These are phyloP conservation scores for Penicillium sp. DNA, from an alignment of 2,329 filamentous ascomycete genomes.

Conservation along the genomic window DNA sequence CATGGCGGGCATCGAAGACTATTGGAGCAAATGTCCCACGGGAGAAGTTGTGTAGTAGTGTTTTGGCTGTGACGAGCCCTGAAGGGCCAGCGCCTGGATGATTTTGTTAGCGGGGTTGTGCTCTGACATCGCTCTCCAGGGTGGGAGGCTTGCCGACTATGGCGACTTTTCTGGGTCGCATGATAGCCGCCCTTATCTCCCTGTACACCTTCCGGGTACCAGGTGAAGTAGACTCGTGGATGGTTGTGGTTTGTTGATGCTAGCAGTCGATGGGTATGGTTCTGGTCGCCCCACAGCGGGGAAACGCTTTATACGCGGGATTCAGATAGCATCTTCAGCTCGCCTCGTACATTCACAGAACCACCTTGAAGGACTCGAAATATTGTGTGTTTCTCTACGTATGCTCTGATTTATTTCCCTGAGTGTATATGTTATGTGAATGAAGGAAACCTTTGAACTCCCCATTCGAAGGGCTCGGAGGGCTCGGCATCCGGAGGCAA, in stretches of 20 bases:
- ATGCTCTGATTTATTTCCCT: not conserved
- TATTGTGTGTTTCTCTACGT: not conserved
- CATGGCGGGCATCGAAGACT: constrained; percentile 64
- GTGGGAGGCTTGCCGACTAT: constrained; percentile 46
- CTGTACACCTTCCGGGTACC: not conserved
- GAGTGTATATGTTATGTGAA: too few relatives aligned
- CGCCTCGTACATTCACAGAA: not conserved
- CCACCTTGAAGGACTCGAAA: not conserved
- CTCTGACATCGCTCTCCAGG: not conserved
- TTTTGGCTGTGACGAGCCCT: constrained; percentile 70
- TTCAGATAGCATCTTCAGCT: not conserved
- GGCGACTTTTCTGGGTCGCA: constrained; percentile 49
- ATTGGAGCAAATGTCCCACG: constrained; percentile 61
- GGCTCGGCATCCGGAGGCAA: not conserved
- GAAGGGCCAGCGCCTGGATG: constrained; percentile 64
- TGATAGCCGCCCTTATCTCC: not conserved
- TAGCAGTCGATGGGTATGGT: not conserved
- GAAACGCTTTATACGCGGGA: not conserved
- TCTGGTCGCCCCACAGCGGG: not conserved
- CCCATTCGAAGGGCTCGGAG: not conserved
- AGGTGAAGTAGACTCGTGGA: not conserved
- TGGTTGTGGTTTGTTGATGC: not conserved
- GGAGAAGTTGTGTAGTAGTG: constrained; percentile 61
- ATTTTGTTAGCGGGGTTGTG: constrained; percentile 7
- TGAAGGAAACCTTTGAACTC: too few relatives aligned